phyloP scores from a whole-genome alignment of 192 early-diverging fungal species.

The Coemansia sp. region DNA sequence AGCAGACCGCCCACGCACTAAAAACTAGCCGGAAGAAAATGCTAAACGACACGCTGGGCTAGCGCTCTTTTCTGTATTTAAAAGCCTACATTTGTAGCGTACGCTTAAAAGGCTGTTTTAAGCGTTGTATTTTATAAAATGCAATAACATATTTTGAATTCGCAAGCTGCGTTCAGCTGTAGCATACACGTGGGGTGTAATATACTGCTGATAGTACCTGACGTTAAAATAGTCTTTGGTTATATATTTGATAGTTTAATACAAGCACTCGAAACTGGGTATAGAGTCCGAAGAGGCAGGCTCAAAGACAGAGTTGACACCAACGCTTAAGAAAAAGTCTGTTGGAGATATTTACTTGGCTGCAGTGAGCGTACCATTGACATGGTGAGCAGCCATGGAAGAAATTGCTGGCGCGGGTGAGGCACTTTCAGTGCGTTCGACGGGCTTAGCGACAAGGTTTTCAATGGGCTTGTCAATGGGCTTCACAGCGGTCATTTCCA shows the following conservation, averaged over 20 bases:
- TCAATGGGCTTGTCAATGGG: neutral
- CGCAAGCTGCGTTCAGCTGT: too few species aligned
- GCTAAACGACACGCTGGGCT: neutral
- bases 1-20: slow-evolving; percentile 34
- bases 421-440: neutral
- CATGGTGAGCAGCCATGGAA: slow-evolving; percentile 40
- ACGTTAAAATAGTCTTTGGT: too few species aligned
- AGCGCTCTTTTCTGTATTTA: neutral
- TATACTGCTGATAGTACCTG: too few species aligned
- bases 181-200: too few species aligned
- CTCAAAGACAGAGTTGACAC: neutral
- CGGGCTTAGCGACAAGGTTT: neutral
- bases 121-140: too few species aligned
- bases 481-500: neutral
- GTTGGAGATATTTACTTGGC: slow-evolving; percentile 19
- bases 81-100: neutral
- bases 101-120: neutral
- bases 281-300: neutral
- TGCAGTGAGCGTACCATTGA: slow-evolving; percentile 16
- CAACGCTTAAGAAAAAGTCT: neutral
- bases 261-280: too few species aligned
- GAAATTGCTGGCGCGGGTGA: slow-evolving; percentile 9
- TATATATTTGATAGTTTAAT: too few species aligned
- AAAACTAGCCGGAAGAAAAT: slow-evolving; percentile 19
- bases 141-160: too few species aligned